Base-by-base conservation (phyloP, 345 rosid genomes). In the Salix koriyanagi region DNA sequence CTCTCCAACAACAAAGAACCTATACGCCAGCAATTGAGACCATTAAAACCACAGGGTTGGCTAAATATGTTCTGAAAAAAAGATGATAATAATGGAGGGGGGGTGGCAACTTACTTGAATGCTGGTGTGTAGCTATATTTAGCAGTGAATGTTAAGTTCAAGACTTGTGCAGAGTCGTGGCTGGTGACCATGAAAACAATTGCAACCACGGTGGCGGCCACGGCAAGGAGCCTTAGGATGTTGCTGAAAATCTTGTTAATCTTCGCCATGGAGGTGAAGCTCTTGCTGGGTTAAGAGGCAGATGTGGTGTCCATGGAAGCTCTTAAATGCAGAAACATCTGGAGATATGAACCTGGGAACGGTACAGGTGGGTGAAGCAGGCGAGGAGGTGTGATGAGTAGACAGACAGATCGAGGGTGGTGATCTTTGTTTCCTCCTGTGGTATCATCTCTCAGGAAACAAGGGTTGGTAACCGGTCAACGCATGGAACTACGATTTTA, bases 111-210 rank as follows among this genome's bases (percentile, higher is more conserved):
- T 85, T 73, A 87, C 91, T 71, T 81, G 81, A 90, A 86, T 1
- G 90, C 83, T 1, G 86, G 89, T 2, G 89, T 77, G 75, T 87
- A 64, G 87, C 30, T 76, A 32, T 83, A 90, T 71, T 88, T 88
- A 4, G 87, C 91, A 7, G 82, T 79, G 79, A 88, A 88, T n/a
- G 87, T 90, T 37, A 90, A 58, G 82, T 87, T 86, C 61, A 90
- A 72, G 15, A 90, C 91, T 26, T 76, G 39, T 9, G 90, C 65
- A 1, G 87, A 77, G 75, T 85, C 87, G 10, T 81, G 89, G 83
- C 86, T 86, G 1, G 85, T 83, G 26, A 81, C 73, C 91, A 90
- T 90, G 66, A 82, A 42, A 9, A 77, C 80, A 13, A 82, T n/a
- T 26, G 90, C 89, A 34, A 84, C 69, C 19, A 79, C 39, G 5